phyloP scores from a whole-genome alignment of 495 filamentous ascomycete species.

The Melanomma pulvis-pyrius region DNA sequence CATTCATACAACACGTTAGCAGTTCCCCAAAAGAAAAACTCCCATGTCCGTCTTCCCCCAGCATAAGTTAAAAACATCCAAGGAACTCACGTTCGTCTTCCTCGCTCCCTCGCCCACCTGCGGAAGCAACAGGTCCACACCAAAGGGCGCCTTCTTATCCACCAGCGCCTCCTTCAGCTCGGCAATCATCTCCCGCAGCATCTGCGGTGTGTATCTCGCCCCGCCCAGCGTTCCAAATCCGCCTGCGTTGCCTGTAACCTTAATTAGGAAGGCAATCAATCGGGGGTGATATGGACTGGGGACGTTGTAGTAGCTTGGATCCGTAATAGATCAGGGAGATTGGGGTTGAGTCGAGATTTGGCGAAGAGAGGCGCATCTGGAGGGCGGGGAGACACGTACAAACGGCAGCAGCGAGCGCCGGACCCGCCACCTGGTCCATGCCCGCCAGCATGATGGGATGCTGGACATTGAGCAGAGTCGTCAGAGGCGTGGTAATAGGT shows the following conservation, averaged over 20 bases:
- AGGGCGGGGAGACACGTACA: neutral
- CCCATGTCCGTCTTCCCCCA: too few relatives aligned
- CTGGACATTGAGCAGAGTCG: constrained; percentile 22
- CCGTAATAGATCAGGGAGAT: too few relatives aligned
- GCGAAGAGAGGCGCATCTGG: too few relatives aligned
- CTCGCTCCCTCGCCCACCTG: constrained; percentile 34
- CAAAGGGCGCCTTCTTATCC: constrained; percentile 35
- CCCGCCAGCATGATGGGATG: constrained; percentile 39
- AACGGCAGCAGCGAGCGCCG: constrained; percentile 34
- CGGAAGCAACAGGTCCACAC: constrained; percentile 37
- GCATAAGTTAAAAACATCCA: neutral
- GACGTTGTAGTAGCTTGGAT: too few relatives aligned
- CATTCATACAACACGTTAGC: neutral
- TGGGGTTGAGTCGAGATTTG: too few relatives aligned
- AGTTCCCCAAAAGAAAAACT: too few relatives aligned
- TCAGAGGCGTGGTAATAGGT: constrained; percentile 33
- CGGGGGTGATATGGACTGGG: too few relatives aligned
- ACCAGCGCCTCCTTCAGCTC: constrained; percentile 29
- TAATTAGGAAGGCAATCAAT: too few relatives aligned
- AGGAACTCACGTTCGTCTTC: constrained; percentile 35
- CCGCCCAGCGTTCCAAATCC: constrained; percentile 35
- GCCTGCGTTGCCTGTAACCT: constrained; percentile 33
- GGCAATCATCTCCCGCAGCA: constrained; percentile 36
- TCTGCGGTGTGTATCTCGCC: constrained; percentile 28
- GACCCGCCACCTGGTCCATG: constrained; percentile 31